Evolutionary conservation across 2,329 filamentous ascomycete species (phyloP), one percentile per base, ranked within the genome.

Genomic region (Hymenoscyphus scutula): DNA sequence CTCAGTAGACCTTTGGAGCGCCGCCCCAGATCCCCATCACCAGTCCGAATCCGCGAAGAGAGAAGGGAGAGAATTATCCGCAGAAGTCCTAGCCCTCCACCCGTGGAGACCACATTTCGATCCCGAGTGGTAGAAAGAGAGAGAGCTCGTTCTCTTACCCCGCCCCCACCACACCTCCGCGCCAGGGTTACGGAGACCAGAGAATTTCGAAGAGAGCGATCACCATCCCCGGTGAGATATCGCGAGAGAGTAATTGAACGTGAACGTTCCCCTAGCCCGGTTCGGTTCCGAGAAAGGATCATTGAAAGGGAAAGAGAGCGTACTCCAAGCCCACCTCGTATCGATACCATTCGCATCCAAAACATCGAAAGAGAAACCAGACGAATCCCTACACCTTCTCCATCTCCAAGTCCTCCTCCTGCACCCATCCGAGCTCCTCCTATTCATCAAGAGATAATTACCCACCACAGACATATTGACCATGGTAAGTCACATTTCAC

Each of bases 401-500:
- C 70, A 55, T 70, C 69, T 13, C 72, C 72, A 53, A 68, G 69
- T 27, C 65, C 65, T 13, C 62, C 67, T 48, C 41, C 69, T 51
- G 64, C 70, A 32, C 58, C 62, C 53, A 88, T 95, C 70, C 84
- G 86, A 51, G 87, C 88, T 23, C 92, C 92, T 37, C 89, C 89
- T 0, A 91, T 96, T 69, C 90, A 94, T 76, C 87, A 94, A 72
- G 91, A 97, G 73, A 87, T 96, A 63, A 93, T 96, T 68, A 96
- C 91, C 56, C 71, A 73, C 76, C 94, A 95, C 74, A 84, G 88
- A 62, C 90, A 94, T 72, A 89, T 96, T 69, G 90, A 96, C 72
- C 91, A 96, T 77, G 92, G 90, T 91, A 80, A 13, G 74, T 86
- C 8, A 45, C 48, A 37, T 41, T 19, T 23, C 15, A 37, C n/a